Evolutionary conservation across 768 basidiomycete species (phyloP).

Genomic region (Lepiota brunneoincarnata): DNA sequence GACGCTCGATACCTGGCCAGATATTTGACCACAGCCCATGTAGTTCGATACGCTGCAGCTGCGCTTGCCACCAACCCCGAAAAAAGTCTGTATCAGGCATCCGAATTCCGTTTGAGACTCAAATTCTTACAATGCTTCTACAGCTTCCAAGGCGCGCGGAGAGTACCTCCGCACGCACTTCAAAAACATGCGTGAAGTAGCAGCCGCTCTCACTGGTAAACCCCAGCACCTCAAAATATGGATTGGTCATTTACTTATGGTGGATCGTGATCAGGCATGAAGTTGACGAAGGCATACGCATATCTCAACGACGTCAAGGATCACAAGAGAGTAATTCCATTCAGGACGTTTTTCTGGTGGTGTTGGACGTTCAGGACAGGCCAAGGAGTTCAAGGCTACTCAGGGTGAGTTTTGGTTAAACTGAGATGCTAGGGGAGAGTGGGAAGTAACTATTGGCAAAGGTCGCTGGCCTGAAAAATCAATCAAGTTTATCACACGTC

Average conservation of each 20-base stretch:
- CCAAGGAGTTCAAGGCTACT: slow-evolving; percentile 94
- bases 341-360: slow-evolving; percentile 94
- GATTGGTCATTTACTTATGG: background rate
- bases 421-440: too few relatives aligned
- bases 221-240: slow-evolving; percentile 4
- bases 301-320: slow-evolving; percentile 94
- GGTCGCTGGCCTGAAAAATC: slow-evolving; percentile 99
- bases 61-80: slow-evolving; percentile 88
- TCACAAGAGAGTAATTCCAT: slow-evolving; percentile 96
- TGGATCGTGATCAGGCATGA: slow-evolving; percentile 58
- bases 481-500: slow-evolving; percentile 88
- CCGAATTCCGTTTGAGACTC: background rate
- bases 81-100: slow-evolving; percentile 65
- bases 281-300: slow-evolving; percentile 90
- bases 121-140: slow-evolving; percentile 14
- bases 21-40: slow-evolving; percentile 18
- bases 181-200: slow-evolving; percentile 99
- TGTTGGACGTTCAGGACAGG: slow-evolving; percentile 92
- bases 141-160: slow-evolving; percentile 89
- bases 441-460: slow-evolving; percentile 26
- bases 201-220: slow-evolving; percentile 87
- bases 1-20: slow-evolving; percentile 14
- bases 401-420: slow-evolving; percentile 63
- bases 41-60: slow-evolving; percentile 94
- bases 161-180: slow-evolving; percentile 99